Evolutionary conservation across 495 filamentous ascomycete species (phyloP).

Genomic region (Tetracladium setigerum): DNA sequence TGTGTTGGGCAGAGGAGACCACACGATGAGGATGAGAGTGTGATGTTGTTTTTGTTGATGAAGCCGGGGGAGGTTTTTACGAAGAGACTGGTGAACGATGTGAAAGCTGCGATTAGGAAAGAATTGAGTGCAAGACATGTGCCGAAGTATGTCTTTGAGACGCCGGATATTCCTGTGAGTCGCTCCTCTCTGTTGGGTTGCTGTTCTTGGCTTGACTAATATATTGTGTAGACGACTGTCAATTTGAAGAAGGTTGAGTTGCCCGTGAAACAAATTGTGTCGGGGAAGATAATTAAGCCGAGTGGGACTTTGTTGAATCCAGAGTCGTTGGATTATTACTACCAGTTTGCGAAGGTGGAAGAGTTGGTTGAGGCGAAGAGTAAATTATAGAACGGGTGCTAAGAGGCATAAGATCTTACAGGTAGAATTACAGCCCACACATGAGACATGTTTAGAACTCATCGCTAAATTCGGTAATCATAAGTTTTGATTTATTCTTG

Average conservation of each 20-base stretch:
- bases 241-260: slow-evolving; percentile 84
- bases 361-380: slow-evolving; percentile 41
- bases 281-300: slow-evolving; percentile 63
- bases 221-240: slow-evolving; percentile 54
- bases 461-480: no score
- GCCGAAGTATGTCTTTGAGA: slow-evolving; percentile 72
- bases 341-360: slow-evolving; percentile 73
- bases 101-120: slow-evolving; percentile 54
- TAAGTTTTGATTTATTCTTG: no score
- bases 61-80: slow-evolving; percentile 49
- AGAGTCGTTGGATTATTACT: slow-evolving; percentile 66
- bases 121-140: slow-evolving; percentile 67
- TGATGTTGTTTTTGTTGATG: slow-evolving; percentile 72
- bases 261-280: slow-evolving; percentile 79
- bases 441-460: no score
- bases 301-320: slow-evolving; percentile 74
- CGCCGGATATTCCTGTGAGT: slow-evolving; percentile 70
- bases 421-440: no score
- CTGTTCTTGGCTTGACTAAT: background rate
- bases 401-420: no score
- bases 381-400: slow-evolving; percentile 30
- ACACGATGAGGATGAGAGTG: slow-evolving; percentile 61
- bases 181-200: background rate
- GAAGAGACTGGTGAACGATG: slow-evolving; percentile 43
- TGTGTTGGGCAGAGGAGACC: slow-evolving; percentile 69